Conservation (phyloP, 1,284 basidiomycete species). For the Vanrija pseudolonga region DNA sequence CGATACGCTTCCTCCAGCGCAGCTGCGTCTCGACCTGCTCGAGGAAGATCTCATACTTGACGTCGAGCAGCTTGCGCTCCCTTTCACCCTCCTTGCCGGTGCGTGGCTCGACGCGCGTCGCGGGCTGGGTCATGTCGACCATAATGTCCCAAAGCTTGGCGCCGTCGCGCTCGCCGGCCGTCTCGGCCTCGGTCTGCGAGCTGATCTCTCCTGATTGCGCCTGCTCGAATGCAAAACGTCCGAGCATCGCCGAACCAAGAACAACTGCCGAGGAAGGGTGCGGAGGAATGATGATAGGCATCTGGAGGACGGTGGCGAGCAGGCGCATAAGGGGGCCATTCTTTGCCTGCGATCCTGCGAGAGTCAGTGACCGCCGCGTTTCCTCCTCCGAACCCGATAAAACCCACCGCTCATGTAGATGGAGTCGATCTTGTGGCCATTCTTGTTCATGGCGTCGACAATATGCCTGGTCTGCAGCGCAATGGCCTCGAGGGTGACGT, state of each 20-base stretch:
- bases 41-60: conserved; percentile 90
- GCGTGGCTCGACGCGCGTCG: conserved; percentile 67
- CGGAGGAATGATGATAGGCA: conserved; percentile 79
- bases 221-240: conserved; percentile 74
- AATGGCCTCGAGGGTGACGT: conserved; percentile 87
- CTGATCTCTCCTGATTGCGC: conserved; percentile 36
- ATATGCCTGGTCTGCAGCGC: conserved; percentile 95
- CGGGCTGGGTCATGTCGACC: conserved; percentile 91
- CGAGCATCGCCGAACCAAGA: conserved; percentile 89
- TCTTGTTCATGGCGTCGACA: conserved; percentile 80
- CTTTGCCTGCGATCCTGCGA: conserved; percentile 75
- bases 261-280: conserved; percentile 80
- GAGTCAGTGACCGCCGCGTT: not conserved
- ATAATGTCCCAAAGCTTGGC: conserved; percentile 86
- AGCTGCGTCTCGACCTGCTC: conserved; percentile 85
- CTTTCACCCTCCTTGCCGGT: conserved; percentile 51
- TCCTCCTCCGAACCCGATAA: not conserved
- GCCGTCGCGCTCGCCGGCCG: conserved; percentile 57
- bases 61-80: conserved; percentile 72
- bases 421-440: conserved; percentile 76
- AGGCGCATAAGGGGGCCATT: conserved; percentile 79
- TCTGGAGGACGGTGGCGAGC: conserved; percentile 76
- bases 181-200: conserved; percentile 50
- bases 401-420: conserved; percentile 72
- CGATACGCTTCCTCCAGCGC: conserved; percentile 49